Evolutionary conservation across 83 land plant genomes (phyloP).

Genomic region (Thuja plicata): DNA sequence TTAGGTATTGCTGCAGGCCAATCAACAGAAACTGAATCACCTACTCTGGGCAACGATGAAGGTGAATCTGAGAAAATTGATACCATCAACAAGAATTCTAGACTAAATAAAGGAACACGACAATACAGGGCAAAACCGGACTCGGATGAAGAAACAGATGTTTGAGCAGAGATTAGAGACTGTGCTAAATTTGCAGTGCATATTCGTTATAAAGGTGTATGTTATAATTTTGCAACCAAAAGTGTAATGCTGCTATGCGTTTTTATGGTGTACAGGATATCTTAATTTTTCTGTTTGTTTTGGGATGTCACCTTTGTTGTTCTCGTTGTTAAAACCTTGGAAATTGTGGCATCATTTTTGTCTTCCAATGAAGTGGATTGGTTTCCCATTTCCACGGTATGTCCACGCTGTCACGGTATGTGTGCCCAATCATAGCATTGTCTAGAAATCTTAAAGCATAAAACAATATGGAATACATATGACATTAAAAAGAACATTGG

Average conservation of each 20-base stretch:
- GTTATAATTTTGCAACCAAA: background rate
- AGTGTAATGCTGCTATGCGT: background rate
- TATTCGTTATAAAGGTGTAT: background rate
- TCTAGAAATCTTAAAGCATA: background rate
- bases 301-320: background rate
- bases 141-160: constrained; percentile 12
- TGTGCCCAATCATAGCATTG: background rate
- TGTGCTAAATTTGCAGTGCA: background rate
- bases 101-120: constrained; percentile 24
- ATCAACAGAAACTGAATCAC: constrained; percentile 20
- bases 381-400: background rate
- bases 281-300: background rate
- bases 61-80: background rate
- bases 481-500: background rate
- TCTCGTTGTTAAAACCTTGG: background rate
- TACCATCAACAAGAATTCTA: background rate
- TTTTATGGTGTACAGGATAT: background rate
- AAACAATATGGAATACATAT: too few species aligned
- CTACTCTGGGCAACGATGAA: constrained; percentile 42
- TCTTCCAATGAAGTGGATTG: background rate
- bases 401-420: background rate
- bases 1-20: constrained; percentile 31
- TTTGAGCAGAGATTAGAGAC: background rate
- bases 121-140: constrained; percentile 32
- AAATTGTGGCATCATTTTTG: background rate